phyloP scores from a whole-genome alignment of 164 flowering plant genomes.

The Chimonanthus praecox region DNA sequence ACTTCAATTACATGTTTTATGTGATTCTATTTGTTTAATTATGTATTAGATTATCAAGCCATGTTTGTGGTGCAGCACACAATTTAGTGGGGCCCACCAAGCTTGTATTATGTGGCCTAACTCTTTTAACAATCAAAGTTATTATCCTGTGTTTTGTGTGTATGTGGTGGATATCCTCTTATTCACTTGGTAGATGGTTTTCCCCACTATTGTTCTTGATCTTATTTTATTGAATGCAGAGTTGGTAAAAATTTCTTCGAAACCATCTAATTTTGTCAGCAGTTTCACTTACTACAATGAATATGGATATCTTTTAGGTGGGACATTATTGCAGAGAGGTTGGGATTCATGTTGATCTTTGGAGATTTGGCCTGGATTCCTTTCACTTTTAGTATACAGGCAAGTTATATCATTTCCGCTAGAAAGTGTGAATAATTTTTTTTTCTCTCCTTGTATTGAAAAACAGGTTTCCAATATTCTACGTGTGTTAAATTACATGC shows the following conservation, averaged over 20 bases:
- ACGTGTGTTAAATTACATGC: too few relatives aligned
- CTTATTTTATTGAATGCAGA: neutral
- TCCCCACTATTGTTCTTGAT: neutral
- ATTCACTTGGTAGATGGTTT: neutral
- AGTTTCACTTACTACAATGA: slow-evolving; percentile 2
- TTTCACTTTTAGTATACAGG: slow-evolving; percentile 98
- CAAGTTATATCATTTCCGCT: slow-evolving; percentile 16
- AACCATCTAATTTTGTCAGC: neutral
- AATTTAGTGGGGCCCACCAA: too few relatives aligned
- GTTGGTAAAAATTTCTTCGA: neutral
- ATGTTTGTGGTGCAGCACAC: too few relatives aligned
- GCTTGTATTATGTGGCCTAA: too few relatives aligned
- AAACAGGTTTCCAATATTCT: neutral
- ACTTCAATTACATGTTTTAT: too few relatives aligned
- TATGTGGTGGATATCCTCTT: neutral
- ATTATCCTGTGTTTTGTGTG: neutral
- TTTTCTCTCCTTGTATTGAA: neutral
- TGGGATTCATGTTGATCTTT: slow-evolving; percentile 98
- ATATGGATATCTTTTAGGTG: slow-evolving; percentile 44
- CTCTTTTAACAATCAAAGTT: neutral
- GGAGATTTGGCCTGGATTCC: slow-evolving; percentile 99
- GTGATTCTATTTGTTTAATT: too few relatives aligned
- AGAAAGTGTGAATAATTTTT: neutral
- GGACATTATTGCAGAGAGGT: slow-evolving; percentile 98
- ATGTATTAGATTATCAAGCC: too few relatives aligned